Evolutionary conservation across 139 green algal genomes (phyloP).

Genomic region (Axilococcus clingmanii): DNA sequence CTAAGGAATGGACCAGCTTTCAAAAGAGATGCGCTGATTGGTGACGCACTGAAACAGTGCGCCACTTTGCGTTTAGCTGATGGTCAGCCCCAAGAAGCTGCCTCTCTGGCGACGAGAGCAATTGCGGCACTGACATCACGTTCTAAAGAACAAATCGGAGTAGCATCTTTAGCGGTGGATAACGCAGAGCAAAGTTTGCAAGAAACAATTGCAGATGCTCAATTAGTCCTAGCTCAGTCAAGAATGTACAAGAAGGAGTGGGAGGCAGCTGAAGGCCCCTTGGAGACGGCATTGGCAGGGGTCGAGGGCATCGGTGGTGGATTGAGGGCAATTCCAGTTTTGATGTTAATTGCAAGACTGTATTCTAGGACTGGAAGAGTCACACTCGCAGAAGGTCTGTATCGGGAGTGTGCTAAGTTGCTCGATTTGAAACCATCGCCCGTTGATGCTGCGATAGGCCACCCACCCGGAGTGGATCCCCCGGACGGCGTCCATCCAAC

Average conservation of each 20-base stretch:
- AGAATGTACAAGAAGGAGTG: conserved; percentile 29
- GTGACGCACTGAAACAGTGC: conserved; percentile 22
- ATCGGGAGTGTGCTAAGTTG: conserved; percentile 39
- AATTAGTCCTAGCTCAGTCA: conserved; percentile 27
- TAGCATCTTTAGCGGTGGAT: conserved; percentile 2
- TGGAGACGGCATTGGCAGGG: conserved; percentile 23
- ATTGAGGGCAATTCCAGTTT: conserved; percentile 21
- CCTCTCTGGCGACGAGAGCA: conserved; percentile 6
- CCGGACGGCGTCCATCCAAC: conserved; percentile 37
- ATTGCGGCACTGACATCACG: no score
- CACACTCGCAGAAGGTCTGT: conserved; percentile 67
- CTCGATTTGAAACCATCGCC: conserved; percentile 7
- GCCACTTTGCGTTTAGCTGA: conserved; percentile 17
- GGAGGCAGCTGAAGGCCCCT: conserved; percentile 43
- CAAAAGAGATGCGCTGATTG: conserved; percentile 15
- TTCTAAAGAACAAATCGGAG: no score
- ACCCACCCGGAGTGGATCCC: not conserved
- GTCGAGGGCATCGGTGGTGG: conserved; percentile 24
- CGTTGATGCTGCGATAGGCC: not conserved
- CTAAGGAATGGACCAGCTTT: not conserved
- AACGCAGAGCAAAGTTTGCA: conserved; percentile 2
- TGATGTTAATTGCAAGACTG: conserved; percentile 46
- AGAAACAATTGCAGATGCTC: conserved; percentile 24
- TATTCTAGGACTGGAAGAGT: conserved; percentile 56
- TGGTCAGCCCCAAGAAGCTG: conserved; percentile 4